Evolutionary conservation across 2,329 filamentous ascomycete species (phyloP).

Genomic region (Colletotrichum magnum): DNA sequence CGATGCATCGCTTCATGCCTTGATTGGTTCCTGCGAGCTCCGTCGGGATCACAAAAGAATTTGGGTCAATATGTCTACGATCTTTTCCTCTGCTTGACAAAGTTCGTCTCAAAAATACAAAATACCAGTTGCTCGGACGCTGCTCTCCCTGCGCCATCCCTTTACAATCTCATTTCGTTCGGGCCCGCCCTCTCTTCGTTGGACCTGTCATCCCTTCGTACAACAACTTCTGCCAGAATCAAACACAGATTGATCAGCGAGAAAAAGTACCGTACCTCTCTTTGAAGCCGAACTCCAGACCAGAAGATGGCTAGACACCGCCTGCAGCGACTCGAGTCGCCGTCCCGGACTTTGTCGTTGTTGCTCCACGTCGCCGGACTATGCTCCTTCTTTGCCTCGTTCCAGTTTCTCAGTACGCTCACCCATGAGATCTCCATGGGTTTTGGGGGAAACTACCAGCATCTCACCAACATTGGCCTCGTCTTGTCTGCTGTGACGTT

Average conservation of each 20-base stretch:
- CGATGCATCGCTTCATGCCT: conserved; percentile 22
- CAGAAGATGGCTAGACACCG: conserved; percentile 65
- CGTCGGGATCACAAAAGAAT: conserved; percentile 3
- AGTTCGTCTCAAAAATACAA: conserved; percentile 30
- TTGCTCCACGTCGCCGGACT: conserved; percentile 71
- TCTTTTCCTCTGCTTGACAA: conserved; percentile 5
- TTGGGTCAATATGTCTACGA: conserved; percentile 1
- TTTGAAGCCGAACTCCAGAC: conserved; percentile 2
- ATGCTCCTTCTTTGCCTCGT: conserved; percentile 67
- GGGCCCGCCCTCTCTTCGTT: conserved; percentile 11
- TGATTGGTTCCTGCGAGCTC: conserved; percentile 27
- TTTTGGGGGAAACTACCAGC: conserved; percentile 79
- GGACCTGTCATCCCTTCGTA: conserved; percentile 23
- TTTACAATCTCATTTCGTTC: conserved; percentile 13
- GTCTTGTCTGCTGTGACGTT: conserved; percentile 74
- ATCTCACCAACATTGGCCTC: conserved; percentile 81
- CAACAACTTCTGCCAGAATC: conserved; percentile 7
- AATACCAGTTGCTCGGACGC: conserved; percentile 28
- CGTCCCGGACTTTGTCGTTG: conserved; percentile 74
- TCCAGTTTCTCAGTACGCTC: conserved; percentile 64
- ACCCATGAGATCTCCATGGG: conserved; percentile 68
- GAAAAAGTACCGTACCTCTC: neutral
- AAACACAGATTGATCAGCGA: conserved; percentile 8
- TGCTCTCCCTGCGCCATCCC: conserved; percentile 33
- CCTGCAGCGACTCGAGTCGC: conserved; percentile 76